A percentile compares a stretch with the other conserved stretches of the same genome.
Conservation (phyloP, 441 rosid genomes). For the Gossypium gossypioides region DNA sequence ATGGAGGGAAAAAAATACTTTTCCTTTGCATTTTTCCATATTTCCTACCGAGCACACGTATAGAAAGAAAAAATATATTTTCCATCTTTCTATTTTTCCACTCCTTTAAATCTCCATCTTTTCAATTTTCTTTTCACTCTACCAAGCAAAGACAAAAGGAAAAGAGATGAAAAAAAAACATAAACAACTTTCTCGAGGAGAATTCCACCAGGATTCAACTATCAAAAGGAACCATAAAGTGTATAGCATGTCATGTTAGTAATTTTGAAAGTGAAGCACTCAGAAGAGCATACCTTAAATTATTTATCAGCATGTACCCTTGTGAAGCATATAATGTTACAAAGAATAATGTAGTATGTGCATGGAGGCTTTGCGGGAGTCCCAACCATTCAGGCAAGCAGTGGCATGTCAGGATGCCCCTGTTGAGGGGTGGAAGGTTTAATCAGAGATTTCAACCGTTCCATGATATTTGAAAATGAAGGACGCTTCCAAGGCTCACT, state of each 20-base stretch:
- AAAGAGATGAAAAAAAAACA: no score
- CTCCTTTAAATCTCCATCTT: no score
- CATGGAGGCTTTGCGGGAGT: slow-evolving; percentile 21
- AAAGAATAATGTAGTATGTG: slow-evolving; percentile 60
- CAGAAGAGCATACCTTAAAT: slow-evolving; percentile 27
- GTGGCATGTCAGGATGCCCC: slow-evolving; percentile 40
- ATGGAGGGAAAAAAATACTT: no score
- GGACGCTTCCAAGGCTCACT: slow-evolving; percentile 98
- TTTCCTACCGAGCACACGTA: no score
- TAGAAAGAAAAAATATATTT: no score
- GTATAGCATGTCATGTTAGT: neutral
- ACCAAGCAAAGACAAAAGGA: no score
- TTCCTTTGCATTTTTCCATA: no score
- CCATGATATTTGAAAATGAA: slow-evolving; percentile 81
- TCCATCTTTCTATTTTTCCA: no score
- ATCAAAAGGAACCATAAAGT: no score
- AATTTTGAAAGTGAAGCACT: neutral
- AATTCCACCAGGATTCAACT: neutral
- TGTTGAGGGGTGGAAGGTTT: slow-evolving; percentile 50
- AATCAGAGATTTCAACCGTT: slow-evolving; percentile 60
- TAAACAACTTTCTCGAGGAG: no score
- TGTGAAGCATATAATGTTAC: slow-evolving; percentile 36
- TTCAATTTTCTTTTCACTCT: no score
- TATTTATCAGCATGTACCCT: slow-evolving; percentile 29
- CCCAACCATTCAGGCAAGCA: slow-evolving; percentile 27